Base-by-base conservation (phyloP, 192 early-diverging fungal genomes). In the Coemansia sp. region DNA sequence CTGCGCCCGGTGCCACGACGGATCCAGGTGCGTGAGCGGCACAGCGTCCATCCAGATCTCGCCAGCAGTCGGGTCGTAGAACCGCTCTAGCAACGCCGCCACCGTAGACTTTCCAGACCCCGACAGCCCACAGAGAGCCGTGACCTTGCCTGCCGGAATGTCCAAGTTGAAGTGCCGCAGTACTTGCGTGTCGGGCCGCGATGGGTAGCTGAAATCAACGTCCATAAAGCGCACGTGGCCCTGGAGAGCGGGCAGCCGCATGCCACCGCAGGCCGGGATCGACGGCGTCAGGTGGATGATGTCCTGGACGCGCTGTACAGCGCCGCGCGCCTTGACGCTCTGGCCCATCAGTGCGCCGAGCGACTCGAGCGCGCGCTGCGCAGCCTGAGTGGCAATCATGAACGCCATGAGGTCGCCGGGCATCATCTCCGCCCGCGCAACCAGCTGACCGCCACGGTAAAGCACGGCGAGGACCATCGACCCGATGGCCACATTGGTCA, bases 91-190 rank as follows among this genome's bases (percentile, higher is more conserved):
- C 8, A 94, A 80, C 27, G 86, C 80, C 14, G 88, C 86, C 40
- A 92, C 86, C 4, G 91, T 92, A 1, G 91, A 92, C 63, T 94
- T 92, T 49, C 91, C 91, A 15, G 81, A 77, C 25, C 88, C 88
- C 56, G 71, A 74, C 20, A 62, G 27, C 5, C 86, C 86, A 43
- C 82, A 83, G 49, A 87, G 62, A 0, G 81, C 84, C 4, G 79
- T 65, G 8, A 84, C 79, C 32, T 77, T 42, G 22, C 85, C 85
- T 2, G 77, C 75, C 0, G 83, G 76, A 10, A 87, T 67, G 25
- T 77, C 73, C 38, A 87, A 58, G 29, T 74, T 84, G 41, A 87
- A 85, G 27, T 46, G 59, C 1, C 36, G 53, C 27, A 87, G 67
- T 1, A 86, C 65, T 14, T 38, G 61, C 20, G 68, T 65, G 29